phyloP scores from a whole-genome alignment of 192 early-diverging fungal genomes.

The Backusella morwellensis region DNA sequence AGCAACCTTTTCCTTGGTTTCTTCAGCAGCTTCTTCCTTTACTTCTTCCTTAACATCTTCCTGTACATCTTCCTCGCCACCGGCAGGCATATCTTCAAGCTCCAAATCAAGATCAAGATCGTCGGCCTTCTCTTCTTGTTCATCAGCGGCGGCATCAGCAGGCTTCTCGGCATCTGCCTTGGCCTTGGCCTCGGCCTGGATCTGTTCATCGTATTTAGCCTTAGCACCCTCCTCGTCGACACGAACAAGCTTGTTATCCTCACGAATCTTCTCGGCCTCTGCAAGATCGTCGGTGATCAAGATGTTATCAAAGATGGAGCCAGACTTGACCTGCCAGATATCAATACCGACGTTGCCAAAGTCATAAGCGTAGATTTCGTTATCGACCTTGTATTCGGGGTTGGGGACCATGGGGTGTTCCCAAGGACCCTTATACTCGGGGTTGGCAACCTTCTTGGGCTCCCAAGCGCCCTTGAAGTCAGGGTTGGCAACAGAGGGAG shows the following conservation, averaged over 20 bases:
- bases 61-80: conserved; percentile 1
- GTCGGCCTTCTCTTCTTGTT: background rate
- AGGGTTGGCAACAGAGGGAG: conserved; percentile 85
- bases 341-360: conserved; percentile 89
- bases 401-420: conserved; percentile 83
- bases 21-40: conserved; percentile 11
- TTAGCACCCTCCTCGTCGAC: conserved; percentile 67
- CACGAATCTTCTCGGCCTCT: conserved; percentile 73
- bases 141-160: conserved; percentile 12
- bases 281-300: conserved; percentile 81
- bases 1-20: conserved; percentile 1
- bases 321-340: conserved; percentile 94
- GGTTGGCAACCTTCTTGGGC: conserved; percentile 82
- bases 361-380: conserved; percentile 80
- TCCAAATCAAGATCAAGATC: conserved; percentile 14
- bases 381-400: conserved; percentile 90
- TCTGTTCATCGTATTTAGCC: conserved; percentile 51
- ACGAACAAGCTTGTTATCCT: conserved; percentile 65
- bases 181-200: conserved; percentile 25
- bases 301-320: conserved; percentile 92
- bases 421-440: conserved; percentile 95
- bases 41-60: background rate
- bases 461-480: conserved; percentile 86
- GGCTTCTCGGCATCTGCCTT: conserved; percentile 13
- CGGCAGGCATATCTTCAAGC: background rate